These are phyloP conservation scores for Fusarium concolor DNA, from an alignment of 2,329 filamentous ascomycete species.

Conservation along the genomic window DNA sequence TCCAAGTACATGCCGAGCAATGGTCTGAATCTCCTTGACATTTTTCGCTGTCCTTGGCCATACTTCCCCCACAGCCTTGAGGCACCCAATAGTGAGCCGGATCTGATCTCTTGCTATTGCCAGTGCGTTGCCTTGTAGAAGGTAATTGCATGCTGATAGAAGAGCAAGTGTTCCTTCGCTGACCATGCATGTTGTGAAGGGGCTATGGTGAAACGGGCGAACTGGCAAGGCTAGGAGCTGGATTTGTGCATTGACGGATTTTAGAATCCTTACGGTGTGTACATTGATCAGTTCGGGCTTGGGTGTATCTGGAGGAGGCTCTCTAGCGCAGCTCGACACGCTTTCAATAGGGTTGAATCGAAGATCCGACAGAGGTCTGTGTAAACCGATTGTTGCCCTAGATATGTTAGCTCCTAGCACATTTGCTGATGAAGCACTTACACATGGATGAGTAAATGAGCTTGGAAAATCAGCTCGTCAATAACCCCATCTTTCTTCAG, in stretches of 20 bases:
- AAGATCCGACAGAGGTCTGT: slow-evolving; percentile 30
- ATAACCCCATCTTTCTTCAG: slow-evolving; percentile 15
- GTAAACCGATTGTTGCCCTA: slow-evolving; percentile 33
- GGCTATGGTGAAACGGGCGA: slow-evolving; percentile 24
- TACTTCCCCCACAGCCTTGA: slow-evolving; percentile 16
- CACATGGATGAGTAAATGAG: slow-evolving; percentile 34
- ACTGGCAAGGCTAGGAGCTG: slow-evolving; percentile 18
- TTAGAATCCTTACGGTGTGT: slow-evolving; percentile 25
- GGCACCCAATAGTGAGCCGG: slow-evolving; percentile 27
- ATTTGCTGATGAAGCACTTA: not conserved
- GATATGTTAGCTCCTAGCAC: not conserved
- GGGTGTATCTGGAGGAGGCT: slow-evolving; percentile 14
- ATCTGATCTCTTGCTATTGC: slow-evolving; percentile 34
- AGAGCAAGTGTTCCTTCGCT: slow-evolving; percentile 33
- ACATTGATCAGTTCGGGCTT: slow-evolving; percentile 31
- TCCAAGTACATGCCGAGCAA: slow-evolving; percentile 32
- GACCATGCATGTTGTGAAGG: slow-evolving; percentile 36
- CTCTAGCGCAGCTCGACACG: slow-evolving; percentile 27
- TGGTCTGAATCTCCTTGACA: slow-evolving; percentile 34
- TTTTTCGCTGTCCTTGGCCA: slow-evolving; percentile 35
- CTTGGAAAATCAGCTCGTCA: slow-evolving; percentile 39
- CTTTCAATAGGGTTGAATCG: slow-evolving; percentile 30
- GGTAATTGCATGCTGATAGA: slow-evolving; percentile 27
- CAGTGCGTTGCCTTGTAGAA: slow-evolving; percentile 9
- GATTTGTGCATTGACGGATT: slow-evolving; percentile 32